Base-by-base conservation (phyloP, 768 basidiomycete genomes). In the Astraeus odoratus region DNA sequence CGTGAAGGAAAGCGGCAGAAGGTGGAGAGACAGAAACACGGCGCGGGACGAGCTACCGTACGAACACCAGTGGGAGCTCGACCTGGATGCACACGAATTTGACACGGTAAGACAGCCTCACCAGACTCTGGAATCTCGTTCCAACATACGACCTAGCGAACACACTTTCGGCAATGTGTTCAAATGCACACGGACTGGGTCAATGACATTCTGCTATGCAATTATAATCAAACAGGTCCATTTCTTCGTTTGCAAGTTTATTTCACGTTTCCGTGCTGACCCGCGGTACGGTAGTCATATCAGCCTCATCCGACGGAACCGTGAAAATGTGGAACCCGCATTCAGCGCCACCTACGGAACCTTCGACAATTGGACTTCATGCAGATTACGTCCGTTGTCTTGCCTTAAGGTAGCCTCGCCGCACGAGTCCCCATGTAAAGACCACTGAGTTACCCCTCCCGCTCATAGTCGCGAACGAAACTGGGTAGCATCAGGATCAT, bases 131-230 rank as follows among this genome's bases (percentile, higher is more conserved):
- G 25, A 33, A 24, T 26, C 40, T 34, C 34, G 23, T 48, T 37
- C 49, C 25, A 48, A 55, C 42, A 39, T 39, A 49, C 49, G 51
- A 33, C 48, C 47, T 51, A 81, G 77, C 63, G 66, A 20, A 74
- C 80, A 22, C 70, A 74, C 18, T 97, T 96, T 60, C 77, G 95
- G 24, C 94, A 97, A 61, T 85, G 82, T 47, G 81, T 83, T 8
- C 93, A 97, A 59, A 76, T 80, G 5, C 93, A 97, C 61, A 83
- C 82, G 1, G 94, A 97, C 65, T 99, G 95, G 95, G 80, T 98
- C 27, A 99, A 96, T 59, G 95, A 98, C 56, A 78, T 98, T 38
- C 58, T 92, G 3, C 74, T 99, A 15, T 93, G 89, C 67, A 94
- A 97, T 59, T 74, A 81, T 49, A 92, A 96, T 53, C 93, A 94